Evolutionary conservation across 805 yeast species (phyloP).

Genomic region (Kodamaea laetipori): DNA sequence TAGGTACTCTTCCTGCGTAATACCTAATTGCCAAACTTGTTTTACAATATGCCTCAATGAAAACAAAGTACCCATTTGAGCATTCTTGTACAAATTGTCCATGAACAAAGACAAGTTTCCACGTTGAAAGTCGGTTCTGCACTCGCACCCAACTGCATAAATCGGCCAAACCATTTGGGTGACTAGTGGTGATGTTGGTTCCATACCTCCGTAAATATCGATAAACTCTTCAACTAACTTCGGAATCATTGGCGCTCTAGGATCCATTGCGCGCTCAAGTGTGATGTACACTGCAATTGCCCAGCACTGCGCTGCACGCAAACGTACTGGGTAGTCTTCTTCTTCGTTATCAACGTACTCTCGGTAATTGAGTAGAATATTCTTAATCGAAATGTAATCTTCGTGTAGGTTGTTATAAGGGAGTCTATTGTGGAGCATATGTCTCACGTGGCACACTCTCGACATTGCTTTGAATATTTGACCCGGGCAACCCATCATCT

Average conservation of each 20-base stretch:
- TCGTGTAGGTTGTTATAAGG: slow-evolving; percentile 3
- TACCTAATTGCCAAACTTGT: slow-evolving; percentile 49
- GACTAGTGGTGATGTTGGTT: slow-evolving; percentile 47
- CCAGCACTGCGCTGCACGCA: slow-evolving; percentile 62
- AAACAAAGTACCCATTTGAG: slow-evolving; percentile 55
- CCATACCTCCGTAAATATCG: slow-evolving; percentile 47
- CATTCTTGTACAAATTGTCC: slow-evolving; percentile 47
- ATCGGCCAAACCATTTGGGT: slow-evolving; percentile 70
- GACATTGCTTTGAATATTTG: slow-evolving; percentile 52
- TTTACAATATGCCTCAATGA: slow-evolving; percentile 46
- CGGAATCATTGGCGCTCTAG: slow-evolving; percentile 28
- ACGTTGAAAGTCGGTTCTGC: slow-evolving; percentile 36
- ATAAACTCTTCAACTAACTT: slow-evolving; percentile 49
- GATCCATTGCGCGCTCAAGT: slow-evolving; percentile 30
- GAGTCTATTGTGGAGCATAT: slow-evolving; percentile 20
- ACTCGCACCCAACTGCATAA: slow-evolving; percentile 50
- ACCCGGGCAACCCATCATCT: slow-evolving; percentile 63
- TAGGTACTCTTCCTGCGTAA: slow-evolving; percentile 46
- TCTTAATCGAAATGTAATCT: slow-evolving; percentile 36
- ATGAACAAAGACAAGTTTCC: slow-evolving; percentile 32
- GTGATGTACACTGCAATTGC: slow-evolving; percentile 40
- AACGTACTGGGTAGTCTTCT: slow-evolving; percentile 40
- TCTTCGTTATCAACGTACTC: slow-evolving; percentile 41
- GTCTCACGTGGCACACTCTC: slow-evolving; percentile 44
- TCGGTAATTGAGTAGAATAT: slow-evolving; percentile 44